phyloP scores from a whole-genome alignment of 371 early-diverging fungal genomes.

The Mortierella sp. region DNA sequence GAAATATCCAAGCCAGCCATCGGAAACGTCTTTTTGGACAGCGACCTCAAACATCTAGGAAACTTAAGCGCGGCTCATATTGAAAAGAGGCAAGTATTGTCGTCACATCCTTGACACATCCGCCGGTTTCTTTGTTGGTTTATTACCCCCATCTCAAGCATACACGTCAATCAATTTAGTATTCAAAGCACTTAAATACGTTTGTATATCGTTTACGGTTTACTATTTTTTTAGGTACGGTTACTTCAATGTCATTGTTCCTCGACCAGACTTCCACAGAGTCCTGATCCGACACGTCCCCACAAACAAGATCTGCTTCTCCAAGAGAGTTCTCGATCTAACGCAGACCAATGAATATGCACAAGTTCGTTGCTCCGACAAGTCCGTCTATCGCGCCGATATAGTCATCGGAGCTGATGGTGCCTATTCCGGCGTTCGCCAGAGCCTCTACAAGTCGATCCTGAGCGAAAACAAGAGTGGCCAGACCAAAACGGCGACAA shows the following conservation, averaged over 20 bases:
- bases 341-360: slow-evolving; percentile 19
- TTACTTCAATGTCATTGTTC: slow-evolving; percentile 31
- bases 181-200: background rate
- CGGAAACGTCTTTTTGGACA: slow-evolving; percentile 31
- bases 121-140: too few species aligned
- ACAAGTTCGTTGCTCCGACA: slow-evolving; percentile 38
- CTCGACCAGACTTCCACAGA: slow-evolving; percentile 26
- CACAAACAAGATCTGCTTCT: slow-evolving; percentile 22
- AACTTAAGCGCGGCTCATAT: slow-evolving; percentile 17
- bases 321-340: slow-evolving; percentile 33
- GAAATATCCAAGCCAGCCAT: slow-evolving; percentile 30
- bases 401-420: slow-evolving; percentile 49
- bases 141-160: too few species aligned
- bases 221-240: slow-evolving; percentile 21
- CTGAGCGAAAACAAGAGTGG: background rate
- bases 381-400: slow-evolving; percentile 26
- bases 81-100: slow-evolving; percentile 22
- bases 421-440: slow-evolving; percentile 42
- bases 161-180: background rate
- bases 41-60: slow-evolving; percentile 23
- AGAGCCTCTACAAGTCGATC: slow-evolving; percentile 31
- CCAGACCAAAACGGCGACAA: background rate
- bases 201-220: too few species aligned
- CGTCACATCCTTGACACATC: too few species aligned
- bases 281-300: slow-evolving; percentile 31